Percentiles rank a stretch among this genome's conserved stretches.
These are phyloP conservation scores for Aspergillus candidus DNA, from an alignment of 2,329 filamentous ascomycete species.

Conservation along the genomic window DNA sequence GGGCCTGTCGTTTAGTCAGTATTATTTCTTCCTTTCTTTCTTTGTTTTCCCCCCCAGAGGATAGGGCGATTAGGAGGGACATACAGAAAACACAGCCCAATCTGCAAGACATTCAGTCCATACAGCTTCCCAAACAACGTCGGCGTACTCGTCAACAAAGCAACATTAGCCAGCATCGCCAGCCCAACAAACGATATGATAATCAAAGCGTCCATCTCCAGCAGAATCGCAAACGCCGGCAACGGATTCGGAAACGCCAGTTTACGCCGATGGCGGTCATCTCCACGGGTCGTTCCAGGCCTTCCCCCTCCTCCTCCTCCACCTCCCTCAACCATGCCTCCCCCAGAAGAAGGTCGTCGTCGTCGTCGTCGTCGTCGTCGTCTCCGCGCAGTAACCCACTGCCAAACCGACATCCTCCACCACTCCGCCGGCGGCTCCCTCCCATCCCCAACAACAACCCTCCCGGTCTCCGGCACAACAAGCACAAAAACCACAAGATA, in stretches of 20 bases:
- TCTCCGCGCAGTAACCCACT: constrained; percentile 5
- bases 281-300: constrained; percentile 8
- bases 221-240: constrained; percentile 34
- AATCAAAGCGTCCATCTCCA: constrained; percentile 32
- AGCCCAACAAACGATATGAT: constrained; percentile 32
- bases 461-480: constrained; percentile 38
- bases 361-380: too few relatives aligned
- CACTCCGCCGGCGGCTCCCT: constrained; percentile 20
- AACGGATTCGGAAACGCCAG: constrained; percentile 43
- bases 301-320: too few relatives aligned
- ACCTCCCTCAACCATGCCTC: too few relatives aligned
- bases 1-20: constrained; percentile 7
- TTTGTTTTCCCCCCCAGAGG: not conserved
- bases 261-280: constrained; percentile 18
- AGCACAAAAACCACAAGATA: constrained; percentile 35
- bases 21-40: not conserved
- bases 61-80: not conserved
- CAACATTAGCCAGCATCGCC: constrained; percentile 31
- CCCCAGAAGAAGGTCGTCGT: too few relatives aligned
- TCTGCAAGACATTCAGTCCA: constrained; percentile 23
- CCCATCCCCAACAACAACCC: constrained; percentile 26
- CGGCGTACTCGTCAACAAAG: constrained; percentile 36
- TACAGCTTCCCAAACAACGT: constrained; percentile 35
- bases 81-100: constrained; percentile 23
- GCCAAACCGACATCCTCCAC: constrained; percentile 18